Percentiles rank a stretch among this genome's conserved stretches.
phyloP scores from a whole-genome alignment of 192 early-diverging fungal species.

The Coemansia sp. region DNA sequence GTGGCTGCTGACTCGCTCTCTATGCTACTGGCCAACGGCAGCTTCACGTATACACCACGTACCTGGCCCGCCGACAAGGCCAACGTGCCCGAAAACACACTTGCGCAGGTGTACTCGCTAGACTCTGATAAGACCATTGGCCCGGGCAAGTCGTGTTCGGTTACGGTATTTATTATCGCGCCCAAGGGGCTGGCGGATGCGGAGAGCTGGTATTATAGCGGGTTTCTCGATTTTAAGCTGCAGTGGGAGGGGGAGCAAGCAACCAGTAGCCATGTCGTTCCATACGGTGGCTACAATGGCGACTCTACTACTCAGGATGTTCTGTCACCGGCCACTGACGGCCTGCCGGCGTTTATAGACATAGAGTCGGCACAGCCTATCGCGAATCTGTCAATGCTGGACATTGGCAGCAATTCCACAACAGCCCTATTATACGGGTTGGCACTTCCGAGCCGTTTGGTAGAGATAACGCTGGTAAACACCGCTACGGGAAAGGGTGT shows the following conservation, averaged over 20 bases:
- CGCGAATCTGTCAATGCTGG: conserved; percentile 15
- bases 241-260: conserved; percentile 17
- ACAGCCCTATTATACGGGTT: conserved; percentile 5
- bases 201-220: conserved; percentile 51
- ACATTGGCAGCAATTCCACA: neutral
- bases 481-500: conserved; percentile 8
- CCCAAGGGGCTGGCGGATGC: conserved; percentile 33
- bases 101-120: conserved; percentile 13
- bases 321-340: conserved; percentile 9
- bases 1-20: conserved; percentile 37
- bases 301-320: conserved; percentile 30
- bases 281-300: conserved; percentile 50
- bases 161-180: conserved; percentile 26
- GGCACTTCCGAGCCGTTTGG: conserved; percentile 22
- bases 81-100: neutral
- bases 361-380: neutral
- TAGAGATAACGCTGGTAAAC: conserved; percentile 17
- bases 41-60: conserved; percentile 12
- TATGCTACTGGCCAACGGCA: conserved; percentile 21
- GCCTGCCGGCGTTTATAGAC: conserved; percentile 20
- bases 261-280: conserved; percentile 16
- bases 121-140: conserved; percentile 6
- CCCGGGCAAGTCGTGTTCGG: conserved; percentile 19
- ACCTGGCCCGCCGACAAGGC: conserved; percentile 15
- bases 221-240: conserved; percentile 33